phyloP scores from a whole-genome alignment of 2,329 filamentous ascomycete species.

The Hypoxylon sp. region DNA sequence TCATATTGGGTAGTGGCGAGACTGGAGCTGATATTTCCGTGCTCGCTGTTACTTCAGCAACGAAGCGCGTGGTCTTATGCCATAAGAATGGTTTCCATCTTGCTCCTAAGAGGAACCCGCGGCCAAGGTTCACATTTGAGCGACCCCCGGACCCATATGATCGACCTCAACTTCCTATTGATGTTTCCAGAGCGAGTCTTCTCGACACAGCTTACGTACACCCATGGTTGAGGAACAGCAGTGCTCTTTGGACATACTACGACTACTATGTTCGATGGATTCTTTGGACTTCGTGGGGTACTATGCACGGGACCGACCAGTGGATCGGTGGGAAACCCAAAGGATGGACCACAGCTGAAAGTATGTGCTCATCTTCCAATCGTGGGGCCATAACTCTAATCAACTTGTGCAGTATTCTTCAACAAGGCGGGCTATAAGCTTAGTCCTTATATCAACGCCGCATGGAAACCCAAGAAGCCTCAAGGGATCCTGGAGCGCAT shows the following conservation, averaged over 20 bases:
- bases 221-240: constrained; percentile 57
- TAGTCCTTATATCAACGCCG: constrained; percentile 37
- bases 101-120: constrained; percentile 55
- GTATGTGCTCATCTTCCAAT: constrained; percentile 33
- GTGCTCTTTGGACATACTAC: constrained; percentile 59
- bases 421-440: constrained; percentile 44
- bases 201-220: constrained; percentile 65
- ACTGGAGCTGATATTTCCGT: constrained; percentile 60
- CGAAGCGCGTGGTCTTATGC: constrained; percentile 57
- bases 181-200: constrained; percentile 60
- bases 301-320: constrained; percentile 60
- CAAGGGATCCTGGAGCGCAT: constrained; percentile 51
- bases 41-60: constrained; percentile 58
- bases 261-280: constrained; percentile 59
- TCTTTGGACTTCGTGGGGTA: constrained; percentile 59
- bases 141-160: constrained; percentile 35
- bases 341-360: constrained; percentile 47
- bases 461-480: constrained; percentile 47
- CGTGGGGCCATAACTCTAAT: too few relatives aligned
- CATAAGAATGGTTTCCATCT: constrained; percentile 61
- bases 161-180: constrained; percentile 59
- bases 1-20: constrained; percentile 60
- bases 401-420: constrained; percentile 54
- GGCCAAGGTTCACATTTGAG: constrained; percentile 42
- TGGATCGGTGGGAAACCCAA: constrained; percentile 59